phyloP scores from a whole-genome alignment of 768 basidiomycete genomes.

The Pleurotus salmoneostramineus region DNA sequence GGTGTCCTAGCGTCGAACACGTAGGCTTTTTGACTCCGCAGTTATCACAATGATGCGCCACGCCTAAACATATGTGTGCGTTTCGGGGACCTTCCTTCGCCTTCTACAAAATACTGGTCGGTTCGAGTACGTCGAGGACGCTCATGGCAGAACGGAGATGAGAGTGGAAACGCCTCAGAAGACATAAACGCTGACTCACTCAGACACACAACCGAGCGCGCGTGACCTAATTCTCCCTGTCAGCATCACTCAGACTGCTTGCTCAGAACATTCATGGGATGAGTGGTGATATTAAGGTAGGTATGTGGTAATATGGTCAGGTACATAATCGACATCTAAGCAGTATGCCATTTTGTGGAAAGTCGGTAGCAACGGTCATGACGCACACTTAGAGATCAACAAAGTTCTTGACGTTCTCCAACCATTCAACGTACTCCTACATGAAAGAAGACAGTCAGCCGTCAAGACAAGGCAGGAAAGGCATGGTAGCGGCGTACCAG shows the following conservation, averaged over 20 bases:
- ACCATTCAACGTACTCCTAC: conserved; percentile 92
- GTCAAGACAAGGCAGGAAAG: conserved; percentile 4
- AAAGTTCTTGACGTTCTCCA: conserved; percentile 78
- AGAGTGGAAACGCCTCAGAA: background rate
- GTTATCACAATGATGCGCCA: conserved; percentile 8
- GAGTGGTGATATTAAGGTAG: conserved; percentile 6
- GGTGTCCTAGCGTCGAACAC: conserved; percentile 8
- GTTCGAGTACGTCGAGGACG: background rate
- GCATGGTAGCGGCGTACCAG: conserved; percentile 48
- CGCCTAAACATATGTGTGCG: background rate
- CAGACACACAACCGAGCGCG: background rate
- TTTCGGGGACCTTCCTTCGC: conserved; percentile 1
- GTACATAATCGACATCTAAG: conserved; percentile 8
- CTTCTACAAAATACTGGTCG: background rate
- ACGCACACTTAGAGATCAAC: conserved; percentile 50
- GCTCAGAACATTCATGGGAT: conserved; percentile 3
- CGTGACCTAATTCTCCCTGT: conserved; percentile 4
- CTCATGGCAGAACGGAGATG: background rate
- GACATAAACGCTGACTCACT: background rate
- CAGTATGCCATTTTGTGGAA: conserved; percentile 5
- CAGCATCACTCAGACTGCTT: background rate
- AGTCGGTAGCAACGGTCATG: conserved; percentile 3
- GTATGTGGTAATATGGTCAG: conserved; percentile 5
- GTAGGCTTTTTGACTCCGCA: conserved; percentile 5
- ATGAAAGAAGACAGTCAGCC: conserved; percentile 8